These are phyloP conservation scores for Trebouxia sp. DNA, from an alignment of 139 green algal genomes.

Conservation along the genomic window DNA sequence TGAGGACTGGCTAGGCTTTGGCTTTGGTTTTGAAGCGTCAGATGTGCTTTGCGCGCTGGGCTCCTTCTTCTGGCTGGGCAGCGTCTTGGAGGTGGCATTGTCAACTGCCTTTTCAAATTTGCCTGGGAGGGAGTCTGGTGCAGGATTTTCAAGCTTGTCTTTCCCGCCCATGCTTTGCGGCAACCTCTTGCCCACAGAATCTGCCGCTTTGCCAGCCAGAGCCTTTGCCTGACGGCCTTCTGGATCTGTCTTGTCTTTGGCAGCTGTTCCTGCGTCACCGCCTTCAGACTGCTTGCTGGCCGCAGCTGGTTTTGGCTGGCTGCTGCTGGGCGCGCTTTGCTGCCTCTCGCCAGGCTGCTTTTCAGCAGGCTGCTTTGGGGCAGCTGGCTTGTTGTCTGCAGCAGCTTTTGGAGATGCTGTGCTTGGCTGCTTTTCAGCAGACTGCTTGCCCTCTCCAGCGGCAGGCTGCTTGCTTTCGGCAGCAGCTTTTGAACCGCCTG, in stretches of 20 bases:
- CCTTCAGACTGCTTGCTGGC: background rate
- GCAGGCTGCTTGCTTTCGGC: too few relatives aligned
- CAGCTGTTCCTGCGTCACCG: too few relatives aligned
- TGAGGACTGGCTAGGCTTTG: background rate
- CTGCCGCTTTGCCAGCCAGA: background rate
- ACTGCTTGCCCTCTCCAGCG: too few relatives aligned
- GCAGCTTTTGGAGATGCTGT: too few relatives aligned
- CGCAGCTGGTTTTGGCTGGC: background rate
- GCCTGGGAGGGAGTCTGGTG: background rate
- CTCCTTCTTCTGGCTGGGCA: background rate
- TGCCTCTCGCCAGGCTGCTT: background rate
- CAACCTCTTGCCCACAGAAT: background rate
- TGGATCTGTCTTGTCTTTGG: background rate
- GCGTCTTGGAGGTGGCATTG: background rate
- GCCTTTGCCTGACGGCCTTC: background rate
- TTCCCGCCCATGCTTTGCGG: conserved; percentile 12
- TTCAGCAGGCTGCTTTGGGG: background rate
- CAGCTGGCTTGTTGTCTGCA: background rate
- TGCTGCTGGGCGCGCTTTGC: too few relatives aligned
- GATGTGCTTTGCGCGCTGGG: background rate
- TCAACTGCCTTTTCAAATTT: background rate
- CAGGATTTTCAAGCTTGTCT: background rate
- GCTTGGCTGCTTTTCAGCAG: too few relatives aligned
- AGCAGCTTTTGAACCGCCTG: too few relatives aligned
- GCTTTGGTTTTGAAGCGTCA: background rate